phyloP scores from a whole-genome alignment of 768 basidiomycete species.

The Russula sp. region DNA sequence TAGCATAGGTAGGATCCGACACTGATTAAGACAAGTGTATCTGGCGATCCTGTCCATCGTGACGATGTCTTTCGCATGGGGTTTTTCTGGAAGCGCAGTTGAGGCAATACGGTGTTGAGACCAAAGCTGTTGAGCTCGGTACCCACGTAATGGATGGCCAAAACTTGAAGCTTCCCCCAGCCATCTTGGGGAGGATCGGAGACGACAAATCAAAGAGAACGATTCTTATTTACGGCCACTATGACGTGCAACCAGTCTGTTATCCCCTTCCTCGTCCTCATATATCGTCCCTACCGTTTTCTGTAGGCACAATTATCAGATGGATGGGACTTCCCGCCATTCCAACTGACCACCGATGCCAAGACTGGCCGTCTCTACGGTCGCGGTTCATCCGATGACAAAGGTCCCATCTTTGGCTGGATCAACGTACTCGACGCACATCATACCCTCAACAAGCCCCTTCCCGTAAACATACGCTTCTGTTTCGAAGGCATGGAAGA shows the following conservation, averaged over 20 bases:
- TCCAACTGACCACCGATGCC: constrained; percentile 58
- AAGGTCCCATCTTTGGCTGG: constrained; percentile 88
- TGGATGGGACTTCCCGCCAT: constrained; percentile 89
- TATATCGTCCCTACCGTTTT: not conserved
- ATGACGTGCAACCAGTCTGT: constrained; percentile 88
- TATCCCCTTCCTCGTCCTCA: not conserved
- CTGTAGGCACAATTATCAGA: constrained; percentile 51
- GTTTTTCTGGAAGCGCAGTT: constrained; percentile 73
- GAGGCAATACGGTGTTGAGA: constrained; percentile 72
- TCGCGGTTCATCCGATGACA: constrained; percentile 87
- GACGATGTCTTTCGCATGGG: constrained; percentile 84
- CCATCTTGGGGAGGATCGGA: constrained; percentile 78
- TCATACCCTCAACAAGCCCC: constrained; percentile 54
- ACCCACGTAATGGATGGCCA: constrained; percentile 70
- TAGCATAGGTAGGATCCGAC: not conserved
- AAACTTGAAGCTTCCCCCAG: constrained; percentile 73
- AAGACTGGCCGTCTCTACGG: constrained; percentile 67
- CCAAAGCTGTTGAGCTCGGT: constrained; percentile 72
- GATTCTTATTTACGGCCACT: constrained; percentile 89
- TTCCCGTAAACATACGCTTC: constrained; percentile 88
- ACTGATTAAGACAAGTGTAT: constrained; percentile 44
- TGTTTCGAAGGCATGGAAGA: constrained; percentile 99
- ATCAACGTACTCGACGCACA: constrained; percentile 88
- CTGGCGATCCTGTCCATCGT: constrained; percentile 67
- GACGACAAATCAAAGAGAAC: constrained; percentile 90